Base-by-base conservation (phyloP, 2,329 filamentous ascomycete species). In the Fusarium vanettenii region DNA sequence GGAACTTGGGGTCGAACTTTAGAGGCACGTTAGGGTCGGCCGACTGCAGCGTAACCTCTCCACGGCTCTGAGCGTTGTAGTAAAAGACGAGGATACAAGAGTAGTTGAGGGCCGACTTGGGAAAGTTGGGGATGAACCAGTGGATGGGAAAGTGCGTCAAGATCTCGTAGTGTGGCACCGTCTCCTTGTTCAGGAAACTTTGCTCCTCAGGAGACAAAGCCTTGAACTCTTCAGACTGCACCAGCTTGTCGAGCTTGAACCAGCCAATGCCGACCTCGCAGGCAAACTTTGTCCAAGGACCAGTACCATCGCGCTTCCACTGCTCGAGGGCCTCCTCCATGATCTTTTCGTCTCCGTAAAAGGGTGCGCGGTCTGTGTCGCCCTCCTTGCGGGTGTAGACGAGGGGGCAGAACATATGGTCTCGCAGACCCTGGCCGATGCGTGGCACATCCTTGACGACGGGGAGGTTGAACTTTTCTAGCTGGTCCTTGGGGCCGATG, bases 161-260 rank as follows among this genome's bases (percentile, higher is more conserved):
- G 18, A 92, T 78, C 73, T 92, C 91, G 72, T 86, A 91, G 57
- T 88, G 85, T 0, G 91, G 91, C 3, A 92, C 84, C 1, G 87
- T 89, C 16, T 85, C 82, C 22, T 83, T 83, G 50, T 77, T 79
- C 1, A 92, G 78, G 69, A 85, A 87, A 0, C 81, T 78, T 73
- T 88, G 85, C 11, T 85, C 82, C 0, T 82, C 65, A 0, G 72
- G 64, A 0, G 88, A 85, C 0, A 92, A 82, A 1, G 80, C 84
- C 45, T 86, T 79, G 77, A 90, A 91, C 74, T 92, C 88, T 0
- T 83, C 72, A 0, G 83, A 84, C 1, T 79, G 64, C 1, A 81
- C 76, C 3, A 90, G 76, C 1, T 75, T 73, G 7, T 85, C 82
- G 0, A 85, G 81, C 77, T 87, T 86, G 77, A 86, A 84, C 78